Evolutionary conservation across 495 filamentous ascomycete genomes (phyloP), one percentile per base, ranked within the genome.

Genomic region (Aspergillus ellipticus): DNA sequence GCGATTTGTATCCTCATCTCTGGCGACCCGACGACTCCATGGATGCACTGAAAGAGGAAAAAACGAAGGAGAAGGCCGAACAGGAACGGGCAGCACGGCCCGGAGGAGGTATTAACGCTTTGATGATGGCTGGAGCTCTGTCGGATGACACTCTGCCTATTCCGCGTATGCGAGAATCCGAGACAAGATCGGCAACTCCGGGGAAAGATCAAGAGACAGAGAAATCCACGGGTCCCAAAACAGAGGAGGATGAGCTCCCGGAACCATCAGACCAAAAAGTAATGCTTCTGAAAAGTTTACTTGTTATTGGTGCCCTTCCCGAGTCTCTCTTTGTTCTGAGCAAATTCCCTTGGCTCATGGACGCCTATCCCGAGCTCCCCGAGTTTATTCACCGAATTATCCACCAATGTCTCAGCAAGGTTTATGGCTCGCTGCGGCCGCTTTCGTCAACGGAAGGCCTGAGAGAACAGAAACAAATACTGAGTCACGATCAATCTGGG

Each of bases 251-350:
- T 9, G 79, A 83, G 37, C 75, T 91, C 1, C 89, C 88, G 5
- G 86, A 93, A 22, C 91, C 91, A 2, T 76, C 82, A n/a, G 92
- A 97, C 58, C 94, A 97, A 63, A 97, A 97, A 68, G 83, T 92
- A 0, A 73, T 82, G 46, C 78, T 99, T 0, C 79, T 99, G 33
- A 88, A 87, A 60, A 89, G 90, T 61, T 80, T 99, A 19, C 80
- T 99, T 4, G 86, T 86, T 10, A 92, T 97, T 58, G 95, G 95
- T 20, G 94, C 95, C 15, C 77, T 99, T 26, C 93, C 95, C 0
- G 95, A 97, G 69, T 83, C 95, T 2, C 79, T 97, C 19, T 97
- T 92, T 69, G 89, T 99, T 45, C 80, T 99, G 31, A 93, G 92
- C 45, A 86, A 87, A 54, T 95, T 95, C 64, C 88, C 89, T 20